Percentiles rank a stretch among this genome's conserved stretches.
These are phyloP conservation scores for Eremochloa ophiuroides DNA, from an alignment of 176 grass and related monocot species.

Conservation along the genomic window DNA sequence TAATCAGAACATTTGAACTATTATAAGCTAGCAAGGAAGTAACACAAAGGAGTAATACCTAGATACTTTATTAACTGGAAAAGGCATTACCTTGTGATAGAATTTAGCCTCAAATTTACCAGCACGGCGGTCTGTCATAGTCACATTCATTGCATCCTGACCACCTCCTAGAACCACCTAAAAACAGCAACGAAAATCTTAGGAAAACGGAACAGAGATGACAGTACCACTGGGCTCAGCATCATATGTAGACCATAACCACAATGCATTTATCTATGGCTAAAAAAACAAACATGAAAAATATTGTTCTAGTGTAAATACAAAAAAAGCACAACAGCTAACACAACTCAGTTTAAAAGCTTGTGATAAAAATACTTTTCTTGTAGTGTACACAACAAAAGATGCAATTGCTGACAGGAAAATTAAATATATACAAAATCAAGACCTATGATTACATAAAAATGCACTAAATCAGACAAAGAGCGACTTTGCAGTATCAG, in stretches of 20 bases:
- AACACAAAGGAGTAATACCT: neutral
- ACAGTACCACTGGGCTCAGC: neutral
- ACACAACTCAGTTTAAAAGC: no score
- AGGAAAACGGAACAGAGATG: neutral
- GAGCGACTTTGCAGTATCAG: neutral
- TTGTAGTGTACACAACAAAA: neutral
- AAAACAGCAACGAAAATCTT: neutral
- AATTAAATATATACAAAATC: no score
- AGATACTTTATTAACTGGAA: neutral
- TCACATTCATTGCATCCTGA: conserved; percentile 81
- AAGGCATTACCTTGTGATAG: conserved; percentile 59
- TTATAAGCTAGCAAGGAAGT: neutral
- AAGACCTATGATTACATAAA: neutral
- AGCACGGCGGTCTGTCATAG: conserved; percentile 67
- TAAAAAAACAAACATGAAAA: neutral
- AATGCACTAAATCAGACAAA: neutral
- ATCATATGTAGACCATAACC: no score
- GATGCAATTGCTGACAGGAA: no score
- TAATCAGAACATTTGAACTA: conserved; percentile 2
- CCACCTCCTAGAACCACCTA: conserved; percentile 92
- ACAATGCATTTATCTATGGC: neutral
- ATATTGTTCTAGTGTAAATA: neutral
- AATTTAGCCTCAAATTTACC: conserved; percentile 97
- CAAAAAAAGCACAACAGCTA: neutral
- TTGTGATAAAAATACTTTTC: no score